A percentile compares a stretch with the other conserved stretches of the same genome.
Evolutionary conservation across 169 alveolate genomes (phyloP).

Genomic region (Nephromyces sp.): DNA sequence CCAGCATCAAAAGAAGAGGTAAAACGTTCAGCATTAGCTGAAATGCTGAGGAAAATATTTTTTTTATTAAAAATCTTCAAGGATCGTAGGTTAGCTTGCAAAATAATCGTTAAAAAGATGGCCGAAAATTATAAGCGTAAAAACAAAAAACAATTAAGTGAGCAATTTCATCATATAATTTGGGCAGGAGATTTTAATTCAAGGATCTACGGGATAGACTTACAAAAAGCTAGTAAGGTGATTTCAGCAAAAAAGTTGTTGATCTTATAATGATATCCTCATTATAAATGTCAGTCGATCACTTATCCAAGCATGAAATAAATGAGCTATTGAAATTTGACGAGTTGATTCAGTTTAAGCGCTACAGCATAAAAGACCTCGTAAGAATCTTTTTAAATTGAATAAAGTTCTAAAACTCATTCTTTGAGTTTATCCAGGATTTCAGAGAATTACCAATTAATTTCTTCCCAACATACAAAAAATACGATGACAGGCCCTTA

Average conservation of each 20-base stretch:
- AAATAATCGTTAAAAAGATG: constrained; percentile 38
- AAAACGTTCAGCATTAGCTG: too few relatives aligned
- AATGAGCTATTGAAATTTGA: too few relatives aligned
- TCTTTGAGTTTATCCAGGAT: neutral
- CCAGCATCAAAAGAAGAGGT: constrained; percentile 55
- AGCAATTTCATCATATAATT: constrained; percentile 67
- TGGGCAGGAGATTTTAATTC: constrained; percentile 76
- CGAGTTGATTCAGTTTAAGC: too few relatives aligned
- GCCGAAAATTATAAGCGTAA: constrained; percentile 48
- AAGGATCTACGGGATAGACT: constrained; percentile 35
- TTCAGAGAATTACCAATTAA: neutral
- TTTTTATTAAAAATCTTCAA: too few relatives aligned
- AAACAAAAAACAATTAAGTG: constrained; percentile 46
- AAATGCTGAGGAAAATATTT: too few relatives aligned
- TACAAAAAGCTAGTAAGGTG: constrained; percentile 37
- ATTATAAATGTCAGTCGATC: too few relatives aligned
- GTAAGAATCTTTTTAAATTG: neutral
- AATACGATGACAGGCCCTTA: neutral
- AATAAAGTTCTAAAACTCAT: neutral
- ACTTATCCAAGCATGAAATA: too few relatives aligned
- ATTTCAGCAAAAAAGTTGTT: too few relatives aligned
- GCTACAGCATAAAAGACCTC: neutral
- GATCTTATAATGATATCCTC: too few relatives aligned
- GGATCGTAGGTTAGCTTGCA: constrained; percentile 50
- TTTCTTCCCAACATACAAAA: neutral